Evolutionary conservation across 192 early-diverging fungal genomes (phyloP).

Genomic region (Anaeromyces robustus): DNA sequence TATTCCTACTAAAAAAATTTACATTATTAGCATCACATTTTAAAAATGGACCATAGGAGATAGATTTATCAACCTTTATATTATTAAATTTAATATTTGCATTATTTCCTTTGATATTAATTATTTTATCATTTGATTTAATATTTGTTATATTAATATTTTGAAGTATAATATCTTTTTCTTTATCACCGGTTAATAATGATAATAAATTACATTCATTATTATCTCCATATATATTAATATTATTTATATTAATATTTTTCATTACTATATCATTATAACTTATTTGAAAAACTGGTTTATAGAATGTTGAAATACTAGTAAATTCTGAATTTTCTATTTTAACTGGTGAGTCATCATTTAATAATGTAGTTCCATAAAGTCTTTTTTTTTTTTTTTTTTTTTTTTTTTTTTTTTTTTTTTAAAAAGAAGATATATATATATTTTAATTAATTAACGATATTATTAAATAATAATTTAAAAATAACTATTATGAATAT

Average conservation of each 20-base stretch:
- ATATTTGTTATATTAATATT: neutral
- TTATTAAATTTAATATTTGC: neutral
- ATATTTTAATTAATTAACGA: too few relatives aligned
- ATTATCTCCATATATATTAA: neutral
- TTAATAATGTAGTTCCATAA: neutral
- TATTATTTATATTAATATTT: neutral
- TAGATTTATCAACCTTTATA: neutral
- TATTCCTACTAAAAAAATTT: neutral
- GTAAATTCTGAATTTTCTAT: neutral
- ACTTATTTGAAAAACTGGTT: neutral
- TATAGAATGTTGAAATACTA: neutral
- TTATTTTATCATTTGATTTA: neutral
- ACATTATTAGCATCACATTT: neutral
- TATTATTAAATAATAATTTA: neutral
- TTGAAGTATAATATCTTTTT: neutral
- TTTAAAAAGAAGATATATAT: too few relatives aligned
- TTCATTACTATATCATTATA: neutral
- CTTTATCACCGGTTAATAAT: neutral
- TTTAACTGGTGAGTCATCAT: neutral
- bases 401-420: too few relatives aligned
- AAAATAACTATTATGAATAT: too few relatives aligned
- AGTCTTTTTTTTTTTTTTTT: too few relatives aligned
- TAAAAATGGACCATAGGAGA: neutral
- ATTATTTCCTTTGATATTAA: neutral
- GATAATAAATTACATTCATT: neutral